Evolutionary conservation across 768 basidiomycete species (phyloP).

Genomic region (Mrakia blollopis): DNA sequence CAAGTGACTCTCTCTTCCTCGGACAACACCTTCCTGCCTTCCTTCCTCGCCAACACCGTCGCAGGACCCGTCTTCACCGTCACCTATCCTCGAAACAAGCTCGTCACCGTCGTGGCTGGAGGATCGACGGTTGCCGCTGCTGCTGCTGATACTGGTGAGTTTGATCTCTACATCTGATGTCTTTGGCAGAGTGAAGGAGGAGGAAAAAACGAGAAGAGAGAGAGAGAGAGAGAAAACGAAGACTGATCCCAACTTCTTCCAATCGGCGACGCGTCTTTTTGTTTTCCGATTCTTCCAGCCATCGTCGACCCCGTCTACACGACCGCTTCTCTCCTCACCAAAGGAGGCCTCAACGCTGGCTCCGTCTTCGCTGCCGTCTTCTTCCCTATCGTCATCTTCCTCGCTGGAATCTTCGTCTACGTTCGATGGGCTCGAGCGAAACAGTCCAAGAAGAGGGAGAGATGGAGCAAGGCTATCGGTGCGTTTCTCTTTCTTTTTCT

Average conservation of each 20-base stretch:
- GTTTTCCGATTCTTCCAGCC: not conserved
- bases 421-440: conserved; percentile 9
- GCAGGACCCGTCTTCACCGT: conserved; percentile 19
- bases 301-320: conserved; percentile 10
- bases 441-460: conserved; percentile 26
- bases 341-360: conserved; percentile 12
- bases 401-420: conserved; percentile 22
- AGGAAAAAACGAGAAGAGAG: not conserved
- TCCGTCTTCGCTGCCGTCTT: conserved; percentile 29
- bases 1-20: conserved; percentile 10
- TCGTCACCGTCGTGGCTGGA: not conserved
- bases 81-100: conserved; percentile 17
- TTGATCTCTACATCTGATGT: too few relatives aligned
- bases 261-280: not conserved
- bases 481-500: too few relatives aligned
- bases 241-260: not conserved
- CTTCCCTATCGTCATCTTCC: conserved; percentile 24
- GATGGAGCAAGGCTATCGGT: conserved; percentile 1
- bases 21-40: too few relatives aligned
- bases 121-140: conserved; percentile 22
- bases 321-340: not conserved
- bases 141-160: conserved; percentile 23
- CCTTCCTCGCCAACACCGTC: not conserved
- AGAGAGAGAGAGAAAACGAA: too few relatives aligned
- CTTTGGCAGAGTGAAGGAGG: not conserved